phyloP scores from a whole-genome alignment of 1,284 basidiomycete species.

The Apiotrichum laibachii region DNA sequence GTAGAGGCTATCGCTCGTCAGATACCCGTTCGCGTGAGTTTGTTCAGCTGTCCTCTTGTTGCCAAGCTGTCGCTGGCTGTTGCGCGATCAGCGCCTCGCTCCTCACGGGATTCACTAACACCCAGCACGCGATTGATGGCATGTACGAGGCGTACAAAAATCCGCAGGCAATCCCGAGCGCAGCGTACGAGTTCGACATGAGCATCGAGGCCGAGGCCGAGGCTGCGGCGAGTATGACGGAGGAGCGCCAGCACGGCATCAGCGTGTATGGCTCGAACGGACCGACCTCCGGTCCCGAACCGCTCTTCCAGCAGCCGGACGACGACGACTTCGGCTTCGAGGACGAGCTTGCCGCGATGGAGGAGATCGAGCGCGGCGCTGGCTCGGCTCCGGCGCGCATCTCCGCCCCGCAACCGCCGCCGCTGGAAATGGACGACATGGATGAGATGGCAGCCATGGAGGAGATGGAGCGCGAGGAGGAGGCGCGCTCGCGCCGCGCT shows the following conservation, averaged over 20 bases:
- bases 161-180: not conserved
- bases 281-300: slow-evolving; percentile 9
- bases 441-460: slow-evolving; percentile 11
- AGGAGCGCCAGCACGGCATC: not conserved
- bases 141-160: slow-evolving; percentile 56
- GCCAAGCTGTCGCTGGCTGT: not conserved
- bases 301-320: slow-evolving; percentile 42
- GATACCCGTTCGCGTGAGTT: not conserved
- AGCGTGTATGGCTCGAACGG: not conserved
- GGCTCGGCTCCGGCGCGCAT: slow-evolving; percentile 14
- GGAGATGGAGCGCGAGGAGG: slow-evolving; percentile 28
- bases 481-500: slow-evolving; percentile 5
- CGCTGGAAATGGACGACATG: not conserved
- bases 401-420: not conserved
- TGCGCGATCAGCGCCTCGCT: no score
- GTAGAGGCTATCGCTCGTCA: slow-evolving; percentile 65
- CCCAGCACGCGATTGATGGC: slow-evolving; percentile 47
- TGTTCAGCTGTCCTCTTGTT: not conserved
- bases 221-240: slow-evolving; percentile 6
- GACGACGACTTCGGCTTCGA: slow-evolving; percentile 20
- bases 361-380: slow-evolving; percentile 57
- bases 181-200: slow-evolving; percentile 4
- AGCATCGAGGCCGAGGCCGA: slow-evolving; percentile 4
- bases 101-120: slow-evolving; percentile 17
- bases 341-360: slow-evolving; percentile 62